Base-by-base conservation (phyloP, 441 rosid genomes). In the Brassica hybrid region DNA sequence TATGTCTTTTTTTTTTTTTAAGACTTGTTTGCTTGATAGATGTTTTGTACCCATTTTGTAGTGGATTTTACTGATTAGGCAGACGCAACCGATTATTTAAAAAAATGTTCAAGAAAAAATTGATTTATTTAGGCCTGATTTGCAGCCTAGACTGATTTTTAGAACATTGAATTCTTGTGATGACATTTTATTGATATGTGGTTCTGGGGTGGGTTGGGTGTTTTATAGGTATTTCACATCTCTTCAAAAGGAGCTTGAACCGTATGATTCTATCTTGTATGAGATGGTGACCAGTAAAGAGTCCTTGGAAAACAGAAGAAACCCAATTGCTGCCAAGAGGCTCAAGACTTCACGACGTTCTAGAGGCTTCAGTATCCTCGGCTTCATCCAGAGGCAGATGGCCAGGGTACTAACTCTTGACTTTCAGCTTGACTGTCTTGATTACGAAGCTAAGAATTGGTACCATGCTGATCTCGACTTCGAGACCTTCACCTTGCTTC, bases 231-330 rank as follows among this genome's bases (percentile, higher is more conserved):
- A 93, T 79, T 95, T 95, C 73, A 72, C 84, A 62, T 82, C 91
- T 54, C 90, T 95, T 2, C 97, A 93, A 73, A 90, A 87, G 86
- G 93, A 91, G 80, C 97, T 95, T 77, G 90, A 83, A 74, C 78
- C 78, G 14, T 95, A 90, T 83, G 98, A 95, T 73, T 88, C 93
- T 65, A 89, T 95, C 64, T 89, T 95, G 58, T 95, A 89, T 77
- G 99, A 95, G 94, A 93, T 90, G 97, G 96, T 93, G 64, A 84
- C 96, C 65, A 89, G 94, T 83, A 89, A 91, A 80, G 97, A 95
- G 84, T 85, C 85, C 30, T 88, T 93, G 84, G 92, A 87, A 62
- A 90, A 79, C 48, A 84, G 91, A 76, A 82, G 85, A 76, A 85
- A 84, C 64, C 81, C 87, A 67, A 69, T 81, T 67, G 84, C 86